phyloP scores from a whole-genome alignment of 1,139 yeast genomes.

The Diutina neorugosa region DNA sequence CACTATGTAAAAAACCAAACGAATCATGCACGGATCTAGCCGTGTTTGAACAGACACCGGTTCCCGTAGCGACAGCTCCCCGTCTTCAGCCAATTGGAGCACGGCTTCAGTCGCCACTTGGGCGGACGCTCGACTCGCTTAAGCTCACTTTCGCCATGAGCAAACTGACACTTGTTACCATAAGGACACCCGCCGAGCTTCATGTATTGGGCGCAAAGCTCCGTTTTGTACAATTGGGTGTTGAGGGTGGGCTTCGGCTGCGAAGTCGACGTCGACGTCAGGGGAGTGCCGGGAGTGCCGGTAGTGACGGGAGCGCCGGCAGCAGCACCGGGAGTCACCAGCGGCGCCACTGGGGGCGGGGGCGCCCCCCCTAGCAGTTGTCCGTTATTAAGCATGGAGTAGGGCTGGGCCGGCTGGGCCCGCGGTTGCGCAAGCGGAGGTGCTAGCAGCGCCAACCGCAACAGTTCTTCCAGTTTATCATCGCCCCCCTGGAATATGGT shows the following conservation, averaged over 20 bases:
- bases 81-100: conserved; percentile 75
- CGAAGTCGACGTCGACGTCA: too few species aligned
- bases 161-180: conserved; percentile 88
- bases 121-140: conserved; percentile 64
- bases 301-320: not conserved
- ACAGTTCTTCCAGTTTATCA: not conserved
- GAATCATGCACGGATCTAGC: not conserved
- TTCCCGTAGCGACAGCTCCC: conserved; percentile 85
- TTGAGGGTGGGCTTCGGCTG: conserved; percentile 6
- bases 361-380: too few species aligned
- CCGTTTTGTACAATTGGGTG: conserved; percentile 66
- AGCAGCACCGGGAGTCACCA: not conserved
- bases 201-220: conserved; percentile 70
- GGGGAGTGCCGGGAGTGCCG: not conserved
- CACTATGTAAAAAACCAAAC: not conserved
- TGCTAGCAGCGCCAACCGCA: not conserved
- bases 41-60: conserved; percentile 87
- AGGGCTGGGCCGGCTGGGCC: not conserved
- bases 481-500: not conserved
- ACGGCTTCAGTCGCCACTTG: conserved; percentile 86
- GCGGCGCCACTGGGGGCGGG: not conserved
- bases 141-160: conserved; percentile 75
- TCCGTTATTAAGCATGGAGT: not conserved
- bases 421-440: not conserved
- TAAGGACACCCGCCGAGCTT: conserved; percentile 73